Evolutionary conservation across 73 alveolate genomes (phyloP).

Genomic region (Paraurostyla sp.): DNA sequence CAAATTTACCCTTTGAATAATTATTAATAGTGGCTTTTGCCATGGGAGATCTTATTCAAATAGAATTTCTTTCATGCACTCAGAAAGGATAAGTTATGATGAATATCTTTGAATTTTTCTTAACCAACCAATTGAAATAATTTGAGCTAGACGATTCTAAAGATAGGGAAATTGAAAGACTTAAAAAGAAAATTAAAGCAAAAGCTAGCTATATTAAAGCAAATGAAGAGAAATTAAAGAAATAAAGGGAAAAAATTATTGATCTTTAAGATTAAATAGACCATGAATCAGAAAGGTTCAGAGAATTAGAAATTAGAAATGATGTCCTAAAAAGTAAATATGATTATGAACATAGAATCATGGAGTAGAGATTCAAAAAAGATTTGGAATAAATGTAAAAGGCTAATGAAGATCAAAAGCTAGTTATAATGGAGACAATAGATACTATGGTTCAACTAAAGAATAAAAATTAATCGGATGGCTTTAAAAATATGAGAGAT

Average conservation of each 20-base stretch:
- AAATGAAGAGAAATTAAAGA: neutral
- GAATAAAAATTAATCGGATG: too few relatives aligned
- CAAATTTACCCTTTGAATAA: neutral
- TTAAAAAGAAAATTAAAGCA: neutral
- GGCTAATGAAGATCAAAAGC: conserved; percentile 20
- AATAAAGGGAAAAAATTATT: neutral
- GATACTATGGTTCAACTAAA: conserved; percentile 2
- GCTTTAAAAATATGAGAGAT: too few relatives aligned
- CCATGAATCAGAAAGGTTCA: neutral
- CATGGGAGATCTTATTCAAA: conserved; percentile 31
- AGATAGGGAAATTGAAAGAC: neutral
- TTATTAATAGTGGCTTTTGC: conserved; percentile 36
- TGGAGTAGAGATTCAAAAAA: neutral
- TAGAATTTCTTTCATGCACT: conserved; percentile 15
- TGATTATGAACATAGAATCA: conserved; percentile 10
- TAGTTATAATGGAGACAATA: neutral
- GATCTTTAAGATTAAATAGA: neutral
- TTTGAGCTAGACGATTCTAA: conserved; percentile 8
- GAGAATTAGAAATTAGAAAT: neutral
- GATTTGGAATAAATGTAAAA: neutral
- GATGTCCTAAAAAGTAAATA: conserved; percentile 22
- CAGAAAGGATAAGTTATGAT: conserved; percentile 8
- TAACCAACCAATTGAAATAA: conserved; percentile 4
- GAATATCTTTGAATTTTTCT: conserved; percentile 15
- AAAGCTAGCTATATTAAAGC: too few relatives aligned